Conservation (phyloP, 202 grass and related monocot species). For the Zizania palustris region DNA sequence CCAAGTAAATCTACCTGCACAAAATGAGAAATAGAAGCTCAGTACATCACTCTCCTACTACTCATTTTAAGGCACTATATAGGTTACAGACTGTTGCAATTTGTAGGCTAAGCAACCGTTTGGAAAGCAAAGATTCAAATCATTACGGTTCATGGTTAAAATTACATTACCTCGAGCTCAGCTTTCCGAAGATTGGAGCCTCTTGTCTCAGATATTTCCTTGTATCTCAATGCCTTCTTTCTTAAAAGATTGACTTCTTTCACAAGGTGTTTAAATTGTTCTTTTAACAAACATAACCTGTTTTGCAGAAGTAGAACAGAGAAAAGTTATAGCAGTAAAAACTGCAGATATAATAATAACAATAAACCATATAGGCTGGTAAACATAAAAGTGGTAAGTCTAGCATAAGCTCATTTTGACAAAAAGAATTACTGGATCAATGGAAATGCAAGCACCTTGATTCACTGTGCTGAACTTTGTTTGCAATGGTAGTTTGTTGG, state of each 20-base stretch:
- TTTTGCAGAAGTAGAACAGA: slow-evolving; percentile 32
- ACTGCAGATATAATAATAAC: slow-evolving; percentile 21
- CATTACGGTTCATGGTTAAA: slow-evolving; percentile 15
- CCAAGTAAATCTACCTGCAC: slow-evolving; percentile 91
- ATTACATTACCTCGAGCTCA: slow-evolving; percentile 66
- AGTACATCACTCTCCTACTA: neutral
- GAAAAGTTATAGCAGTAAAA: neutral
- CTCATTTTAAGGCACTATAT: slow-evolving; percentile 4
- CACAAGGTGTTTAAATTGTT: slow-evolving; percentile 50
- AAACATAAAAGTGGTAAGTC: slow-evolving; percentile 23
- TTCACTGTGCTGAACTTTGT: slow-evolving; percentile 53
- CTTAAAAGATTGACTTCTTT: slow-evolving; percentile 57
- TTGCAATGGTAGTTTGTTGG: slow-evolving; percentile 45
- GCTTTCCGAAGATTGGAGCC: slow-evolving; percentile 69
- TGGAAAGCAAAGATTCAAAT: slow-evolving; percentile 24
- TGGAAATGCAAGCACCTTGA: slow-evolving; percentile 60
- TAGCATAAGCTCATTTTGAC: slow-evolving; percentile 17
- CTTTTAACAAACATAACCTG: slow-evolving; percentile 58
- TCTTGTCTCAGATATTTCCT: slow-evolving; percentile 69
- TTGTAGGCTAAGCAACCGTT: slow-evolving; percentile 21
- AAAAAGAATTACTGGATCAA: slow-evolving; percentile 13
- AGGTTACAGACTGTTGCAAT: neutral
- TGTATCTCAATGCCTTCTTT: slow-evolving; percentile 55
- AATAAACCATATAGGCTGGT: neutral
- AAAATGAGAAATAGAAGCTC: neutral